Conservation (phyloP, 495 filamentous ascomycete genomes). For the Trichocladium antarcticum region DNA sequence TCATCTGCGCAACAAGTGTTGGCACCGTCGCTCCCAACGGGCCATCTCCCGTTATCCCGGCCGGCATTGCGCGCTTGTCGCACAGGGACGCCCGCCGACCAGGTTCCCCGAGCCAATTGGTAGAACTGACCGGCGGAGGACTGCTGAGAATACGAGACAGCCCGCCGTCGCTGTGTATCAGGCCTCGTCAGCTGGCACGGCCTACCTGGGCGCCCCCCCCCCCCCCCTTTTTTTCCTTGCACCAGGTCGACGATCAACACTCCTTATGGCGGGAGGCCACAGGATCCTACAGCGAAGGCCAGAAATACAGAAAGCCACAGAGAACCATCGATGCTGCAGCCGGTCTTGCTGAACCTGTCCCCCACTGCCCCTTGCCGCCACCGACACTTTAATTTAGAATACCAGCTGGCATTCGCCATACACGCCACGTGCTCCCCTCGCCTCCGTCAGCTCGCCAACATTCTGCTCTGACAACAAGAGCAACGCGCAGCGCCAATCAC, state of each 20-base stretch:
- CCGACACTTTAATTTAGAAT: constrained; percentile 20
- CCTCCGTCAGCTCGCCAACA: constrained; percentile 12
- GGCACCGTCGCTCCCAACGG: constrained; percentile 17
- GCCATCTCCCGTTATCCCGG: constrained; percentile 28
- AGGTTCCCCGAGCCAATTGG: constrained; percentile 39
- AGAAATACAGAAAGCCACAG: constrained; percentile 1
- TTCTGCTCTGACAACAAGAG: constrained; percentile 12
- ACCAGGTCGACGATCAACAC: constrained; percentile 18
- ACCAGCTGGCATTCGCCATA: constrained; percentile 15
- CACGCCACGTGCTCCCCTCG: constrained; percentile 6
- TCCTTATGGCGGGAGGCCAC: constrained; percentile 26
- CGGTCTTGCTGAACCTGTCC: constrained; percentile 12
- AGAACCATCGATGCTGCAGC: constrained; percentile 15
- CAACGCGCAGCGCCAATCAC: constrained; percentile 25
- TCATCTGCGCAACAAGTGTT: constrained; percentile 14
- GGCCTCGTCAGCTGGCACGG: constrained; percentile 24
- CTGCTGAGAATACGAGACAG: constrained; percentile 27
- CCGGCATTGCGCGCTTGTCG: constrained; percentile 29
- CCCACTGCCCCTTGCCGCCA: constrained; percentile 14
- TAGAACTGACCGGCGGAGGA: constrained; percentile 5
- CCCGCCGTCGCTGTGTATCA: constrained; percentile 26
- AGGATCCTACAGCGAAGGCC: constrained; percentile 4
- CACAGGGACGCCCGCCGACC: constrained; percentile 33
- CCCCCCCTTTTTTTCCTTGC: not conserved
- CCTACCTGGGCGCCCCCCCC: no score